phyloP scores from a whole-genome alignment of 306 rosid genomes.

The Lablab purpureus region DNA sequence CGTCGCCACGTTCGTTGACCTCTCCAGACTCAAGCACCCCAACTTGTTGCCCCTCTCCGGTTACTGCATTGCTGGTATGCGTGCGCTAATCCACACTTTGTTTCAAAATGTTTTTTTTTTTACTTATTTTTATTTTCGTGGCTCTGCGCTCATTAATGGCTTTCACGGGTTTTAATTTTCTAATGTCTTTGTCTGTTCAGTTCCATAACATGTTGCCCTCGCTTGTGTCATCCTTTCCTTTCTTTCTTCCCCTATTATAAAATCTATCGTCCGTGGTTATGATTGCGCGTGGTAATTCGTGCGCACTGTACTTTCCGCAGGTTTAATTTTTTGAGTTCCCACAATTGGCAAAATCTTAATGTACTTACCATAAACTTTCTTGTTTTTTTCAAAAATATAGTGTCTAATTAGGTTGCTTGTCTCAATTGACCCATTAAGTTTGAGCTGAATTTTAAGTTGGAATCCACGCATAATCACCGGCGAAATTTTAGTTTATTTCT shows the following conservation, averaged over 20 bases:
- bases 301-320: conserved; percentile 32
- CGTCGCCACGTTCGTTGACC: conserved; percentile 63
- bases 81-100: conserved; percentile 19
- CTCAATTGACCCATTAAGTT: neutral
- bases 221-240: conserved; percentile 13
- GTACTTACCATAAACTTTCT: neutral
- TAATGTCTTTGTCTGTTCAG: conserved; percentile 38
- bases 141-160: conserved; percentile 41
- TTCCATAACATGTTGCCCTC: conserved; percentile 35
- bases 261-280: conserved; percentile 38
- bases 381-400: neutral
- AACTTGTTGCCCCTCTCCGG: conserved; percentile 87
- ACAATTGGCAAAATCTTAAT: conserved; percentile 7
- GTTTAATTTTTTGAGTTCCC: neutral
- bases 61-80: conserved; percentile 93
- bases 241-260: conserved; percentile 25
- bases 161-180: conserved; percentile 59
- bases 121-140: conserved; percentile 10
- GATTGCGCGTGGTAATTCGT: conserved; percentile 44
- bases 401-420: neutral
- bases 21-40: conserved; percentile 77
- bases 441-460: neutral
- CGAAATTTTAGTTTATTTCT: too few species aligned
- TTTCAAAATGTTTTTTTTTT: neutral
- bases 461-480: neutral